A percentile compares a stretch with the other conserved stretches of the same genome.
Evolutionary conservation across 2,329 filamentous ascomycete genomes (phyloP).

Genomic region (Microdochium bolleyi): DNA sequence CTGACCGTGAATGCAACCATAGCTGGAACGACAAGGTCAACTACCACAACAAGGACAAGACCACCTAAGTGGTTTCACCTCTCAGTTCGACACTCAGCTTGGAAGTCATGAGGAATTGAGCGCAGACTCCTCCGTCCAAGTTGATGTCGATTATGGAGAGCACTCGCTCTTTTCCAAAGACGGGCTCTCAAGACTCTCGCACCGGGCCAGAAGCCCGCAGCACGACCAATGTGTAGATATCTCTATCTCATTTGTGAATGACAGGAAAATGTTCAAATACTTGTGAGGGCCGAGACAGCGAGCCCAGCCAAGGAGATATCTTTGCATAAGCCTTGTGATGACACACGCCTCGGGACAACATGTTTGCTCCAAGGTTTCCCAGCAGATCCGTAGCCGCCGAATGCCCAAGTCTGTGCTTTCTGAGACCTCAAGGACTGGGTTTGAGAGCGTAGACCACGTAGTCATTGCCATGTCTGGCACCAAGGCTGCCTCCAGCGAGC

Average conservation of each 20-base stretch:
- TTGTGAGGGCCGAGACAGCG: background rate
- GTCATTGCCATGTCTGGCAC: too few relatives aligned
- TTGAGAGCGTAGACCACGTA: too few relatives aligned
- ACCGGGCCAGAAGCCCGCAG: background rate
- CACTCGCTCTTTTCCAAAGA: background rate
- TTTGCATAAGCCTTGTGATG: background rate
- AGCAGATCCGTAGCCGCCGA: too few relatives aligned
- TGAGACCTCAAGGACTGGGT: too few relatives aligned
- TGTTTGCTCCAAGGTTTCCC: too few relatives aligned
- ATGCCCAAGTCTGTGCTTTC: background rate
- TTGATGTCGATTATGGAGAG: background rate
- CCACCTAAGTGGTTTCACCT: slow-evolving; percentile 26
- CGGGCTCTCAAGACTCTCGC: background rate
- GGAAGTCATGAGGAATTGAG: background rate
- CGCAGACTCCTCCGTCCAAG: background rate
- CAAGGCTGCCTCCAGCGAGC: too few relatives aligned
- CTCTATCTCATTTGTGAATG: background rate
- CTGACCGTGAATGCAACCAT: slow-evolving; percentile 3
- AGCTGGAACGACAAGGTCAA: slow-evolving; percentile 96
- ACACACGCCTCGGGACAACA: background rate
- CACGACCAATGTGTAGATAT: background rate
- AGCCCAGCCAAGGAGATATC: too few relatives aligned
- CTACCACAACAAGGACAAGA: slow-evolving; percentile 92
- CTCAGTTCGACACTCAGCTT: slow-evolving; percentile 10
- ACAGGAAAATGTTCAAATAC: background rate